These are phyloP conservation scores for Neurospora africana DNA, from an alignment of 495 filamentous ascomycete genomes.

Conservation along the genomic window DNA sequence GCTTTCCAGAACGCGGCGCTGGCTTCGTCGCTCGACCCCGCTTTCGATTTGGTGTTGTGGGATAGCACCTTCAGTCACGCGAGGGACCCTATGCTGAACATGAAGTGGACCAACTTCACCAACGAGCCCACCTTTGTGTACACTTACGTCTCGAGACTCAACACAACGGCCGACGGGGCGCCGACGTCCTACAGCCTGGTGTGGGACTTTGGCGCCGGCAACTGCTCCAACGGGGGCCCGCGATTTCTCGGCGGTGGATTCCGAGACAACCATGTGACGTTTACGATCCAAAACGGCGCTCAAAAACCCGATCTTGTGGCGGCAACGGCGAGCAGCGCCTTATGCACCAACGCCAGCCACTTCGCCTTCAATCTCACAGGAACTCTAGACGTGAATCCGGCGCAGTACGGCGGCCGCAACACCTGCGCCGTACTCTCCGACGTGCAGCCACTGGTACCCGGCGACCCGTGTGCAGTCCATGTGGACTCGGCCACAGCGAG, in stretches of 20 bases:
- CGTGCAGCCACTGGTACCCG: constrained; percentile 1
- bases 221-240: constrained; percentile 6
- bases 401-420: constrained; percentile 14
- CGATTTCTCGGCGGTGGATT: not conserved
- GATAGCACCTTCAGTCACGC: constrained; percentile 5
- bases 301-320: constrained; percentile 17
- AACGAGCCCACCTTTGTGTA: constrained; percentile 17
- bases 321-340: constrained; percentile 11
- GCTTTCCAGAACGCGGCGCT: constrained; percentile 26
- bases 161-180: constrained; percentile 3
- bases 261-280: not conserved
- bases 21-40: constrained; percentile 10
- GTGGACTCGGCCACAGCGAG: not conserved
- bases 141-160: not conserved
- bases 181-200: not conserved
- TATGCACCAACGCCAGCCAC: constrained; percentile 4
- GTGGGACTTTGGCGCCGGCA: constrained; percentile 15
- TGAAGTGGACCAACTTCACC: constrained; percentile 8
- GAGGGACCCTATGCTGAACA: not conserved
- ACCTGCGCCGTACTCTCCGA: constrained; percentile 10
- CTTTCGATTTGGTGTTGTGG: constrained; percentile 3
- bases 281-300: constrained; percentile 15
- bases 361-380: constrained; percentile 19
- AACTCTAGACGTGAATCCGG: constrained; percentile 6
- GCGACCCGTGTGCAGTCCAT: constrained; percentile 7